These are phyloP conservation scores for Cercospora sp. DNA, from an alignment of 2,329 filamentous ascomycete genomes.

Conservation along the genomic window DNA sequence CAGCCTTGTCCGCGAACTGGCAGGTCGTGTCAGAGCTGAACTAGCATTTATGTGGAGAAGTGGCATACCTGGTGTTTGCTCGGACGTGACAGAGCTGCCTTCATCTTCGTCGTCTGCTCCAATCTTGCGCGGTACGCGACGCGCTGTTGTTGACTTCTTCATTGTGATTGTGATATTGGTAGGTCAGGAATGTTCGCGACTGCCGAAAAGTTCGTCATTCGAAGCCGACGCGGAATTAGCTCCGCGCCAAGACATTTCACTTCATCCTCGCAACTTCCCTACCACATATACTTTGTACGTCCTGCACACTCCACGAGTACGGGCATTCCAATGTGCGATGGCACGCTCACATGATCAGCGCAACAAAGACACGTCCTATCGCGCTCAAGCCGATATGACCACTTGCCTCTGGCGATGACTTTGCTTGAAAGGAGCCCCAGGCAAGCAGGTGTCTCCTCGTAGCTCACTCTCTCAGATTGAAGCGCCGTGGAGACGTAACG, in stretches of 20 bases:
- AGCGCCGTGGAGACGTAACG: neutral
- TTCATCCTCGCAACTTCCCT: neutral
- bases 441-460: neutral
- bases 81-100: slow-evolving; percentile 20
- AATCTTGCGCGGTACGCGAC: slow-evolving; percentile 74
- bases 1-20: slow-evolving; percentile 40
- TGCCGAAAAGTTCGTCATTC: slow-evolving; percentile 9
- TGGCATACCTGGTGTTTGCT: slow-evolving; percentile 31
- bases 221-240: neutral
- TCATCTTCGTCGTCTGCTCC: slow-evolving; percentile 66
- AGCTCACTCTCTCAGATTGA: neutral
- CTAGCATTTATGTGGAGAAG: neutral
- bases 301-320: neutral
- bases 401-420: neutral
- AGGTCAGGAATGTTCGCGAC: neutral
- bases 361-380: neutral
- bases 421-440: neutral
- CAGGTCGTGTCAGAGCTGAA: slow-evolving; percentile 26
- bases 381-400: neutral
- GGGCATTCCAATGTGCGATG: neutral
- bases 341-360: neutral
- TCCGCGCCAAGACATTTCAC: slow-evolving; percentile 7
- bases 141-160: slow-evolving; percentile 57
- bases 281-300: neutral
- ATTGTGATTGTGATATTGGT: slow-evolving; percentile 40